Conservation (phyloP, 2,329 filamentous ascomycete species). For the Phaeomoniella chlamydospora region DNA sequence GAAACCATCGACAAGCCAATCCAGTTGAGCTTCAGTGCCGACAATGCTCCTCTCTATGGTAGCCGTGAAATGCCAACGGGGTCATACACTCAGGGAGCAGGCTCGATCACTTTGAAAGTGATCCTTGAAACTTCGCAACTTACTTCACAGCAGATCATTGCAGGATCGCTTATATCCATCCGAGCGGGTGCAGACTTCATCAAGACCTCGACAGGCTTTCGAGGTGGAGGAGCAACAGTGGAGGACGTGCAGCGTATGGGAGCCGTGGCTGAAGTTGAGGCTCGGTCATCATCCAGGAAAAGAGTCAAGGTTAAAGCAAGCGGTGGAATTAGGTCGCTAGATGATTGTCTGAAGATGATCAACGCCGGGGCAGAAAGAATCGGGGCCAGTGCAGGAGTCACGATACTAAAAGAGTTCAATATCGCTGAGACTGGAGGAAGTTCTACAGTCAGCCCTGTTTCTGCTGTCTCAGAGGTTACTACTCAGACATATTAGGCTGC, state of each 20-base stretch:
- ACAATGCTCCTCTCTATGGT: not conserved
- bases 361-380: constrained; percentile 41
- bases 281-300: constrained; percentile 7
- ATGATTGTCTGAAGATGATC: constrained; percentile 38
- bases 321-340: constrained; percentile 37
- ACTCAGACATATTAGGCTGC: no score
- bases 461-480: no score
- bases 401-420: constrained; percentile 35
- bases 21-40: not conserved
- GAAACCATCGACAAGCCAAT: constrained; percentile 10
- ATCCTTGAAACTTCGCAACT: constrained; percentile 46
- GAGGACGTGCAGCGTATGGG: constrained; percentile 41
- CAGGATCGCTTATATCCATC: constrained; percentile 35
- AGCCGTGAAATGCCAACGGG: not conserved
- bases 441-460: no score
- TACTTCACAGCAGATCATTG: constrained; percentile 32
- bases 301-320: constrained; percentile 41
- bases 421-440: not conserved
- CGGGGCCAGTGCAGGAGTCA: constrained; percentile 40
- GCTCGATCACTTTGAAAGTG: constrained; percentile 34
- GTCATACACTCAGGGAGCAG: constrained; percentile 17
- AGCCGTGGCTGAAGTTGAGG: constrained; percentile 28
- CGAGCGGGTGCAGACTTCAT: constrained; percentile 42
- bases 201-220: constrained; percentile 47
- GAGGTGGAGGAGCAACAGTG: constrained; percentile 36